A percentile compares a stretch with the other conserved stretches of the same genome.
Evolutionary conservation across 257 asterid species (phyloP).

Genomic region (Thymus mandschuricus): DNA sequence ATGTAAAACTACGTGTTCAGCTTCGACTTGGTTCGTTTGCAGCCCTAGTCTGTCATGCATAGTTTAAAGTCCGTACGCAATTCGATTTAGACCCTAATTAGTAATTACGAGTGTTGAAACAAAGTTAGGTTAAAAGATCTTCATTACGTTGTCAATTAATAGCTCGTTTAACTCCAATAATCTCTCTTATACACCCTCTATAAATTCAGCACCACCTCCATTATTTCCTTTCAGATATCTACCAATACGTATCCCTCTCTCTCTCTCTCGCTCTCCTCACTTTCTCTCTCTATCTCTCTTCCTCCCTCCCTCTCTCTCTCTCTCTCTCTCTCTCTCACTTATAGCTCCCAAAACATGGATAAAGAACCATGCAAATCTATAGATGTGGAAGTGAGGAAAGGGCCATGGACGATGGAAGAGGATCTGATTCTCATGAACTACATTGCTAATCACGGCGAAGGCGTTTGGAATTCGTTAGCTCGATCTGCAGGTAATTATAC

Average conservation of each 20-base stretch:
- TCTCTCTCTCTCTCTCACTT: neutral
- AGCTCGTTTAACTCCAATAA: conserved; percentile 35
- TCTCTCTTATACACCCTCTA: conserved; percentile 46
- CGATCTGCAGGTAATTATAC: conserved; percentile 76
- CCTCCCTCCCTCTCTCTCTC: neutral
- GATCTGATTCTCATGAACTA: conserved; percentile 92
- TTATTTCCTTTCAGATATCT: conserved; percentile 43
- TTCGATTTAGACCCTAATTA: conserved; percentile 26
- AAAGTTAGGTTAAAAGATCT: conserved; percentile 65
- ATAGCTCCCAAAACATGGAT: conserved; percentile 52
- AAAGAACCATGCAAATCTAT: conserved; percentile 72
- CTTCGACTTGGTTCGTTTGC: neutral
- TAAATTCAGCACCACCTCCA: conserved; percentile 63
- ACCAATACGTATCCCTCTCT: conserved; percentile 19
- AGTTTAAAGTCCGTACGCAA: conserved; percentile 18
- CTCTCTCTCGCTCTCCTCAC: neutral
- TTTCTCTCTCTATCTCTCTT: neutral
- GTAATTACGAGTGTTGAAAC: conserved; percentile 34
- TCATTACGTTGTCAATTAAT: conserved; percentile 37
- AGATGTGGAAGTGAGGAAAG: conserved; percentile 94
- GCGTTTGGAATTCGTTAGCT: conserved; percentile 97
- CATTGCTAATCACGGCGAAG: conserved; percentile 96
- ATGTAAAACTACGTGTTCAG: neutral
- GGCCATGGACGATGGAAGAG: conserved; percentile 99
- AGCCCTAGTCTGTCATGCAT: neutral